Evolutionary conservation across 306 rosid species (phyloP), one percentile per base, ranked within the genome.

Genomic region (Glycyrrhiza uralensis): DNA sequence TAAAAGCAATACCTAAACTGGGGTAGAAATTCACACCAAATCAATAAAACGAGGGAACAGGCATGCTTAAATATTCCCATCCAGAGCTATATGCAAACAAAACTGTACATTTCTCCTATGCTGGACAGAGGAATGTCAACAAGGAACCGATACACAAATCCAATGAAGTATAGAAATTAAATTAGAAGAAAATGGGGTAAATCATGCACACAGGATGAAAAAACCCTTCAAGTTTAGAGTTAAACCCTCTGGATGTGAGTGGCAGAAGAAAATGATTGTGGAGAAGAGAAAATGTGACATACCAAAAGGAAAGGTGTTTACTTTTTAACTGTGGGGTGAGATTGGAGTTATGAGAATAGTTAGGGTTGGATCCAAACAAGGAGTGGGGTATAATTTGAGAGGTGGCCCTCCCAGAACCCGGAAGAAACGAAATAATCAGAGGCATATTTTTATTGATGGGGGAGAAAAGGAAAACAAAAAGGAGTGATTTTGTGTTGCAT

Each of bases 401-500:
- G 28, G 35, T 49, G 49, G 47, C 54, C 69, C 39, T 30, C 46
- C 6, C 24, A 14, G 55, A 38, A 9, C 10, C 6, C 20, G 20
- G 14, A 55, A 33, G 39, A 46, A 32, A 33, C 23, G 76, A 71
- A 64, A 68, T 61, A 52, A 66, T 72, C 36, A 30, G 75, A 58
- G 79, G 65, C 78, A 78, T 68, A 59, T 77, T 62, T 62, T 18
- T 41, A 49, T 57, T n/a, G 74, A 73, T 42, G 76, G 69, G 72
- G 51, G 19, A 13, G 17, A 6, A 4, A 42, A 18, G 12, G 51
- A 65, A 30, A 76, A 44, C 2, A 32, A 54, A 72, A 75, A 59
- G 72, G 47, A 72, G 72, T 17, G 82, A 57, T 46, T 66, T 76
- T 65, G 68, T 69, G 54, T 60, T 29, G 87, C 82, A 58, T 83